A percentile compares a stretch with the other conserved stretches of the same genome.
Evolutionary conservation across 495 filamentous ascomycete species (phyloP).

Genomic region (Recurvomyces mirabilis): DNA sequence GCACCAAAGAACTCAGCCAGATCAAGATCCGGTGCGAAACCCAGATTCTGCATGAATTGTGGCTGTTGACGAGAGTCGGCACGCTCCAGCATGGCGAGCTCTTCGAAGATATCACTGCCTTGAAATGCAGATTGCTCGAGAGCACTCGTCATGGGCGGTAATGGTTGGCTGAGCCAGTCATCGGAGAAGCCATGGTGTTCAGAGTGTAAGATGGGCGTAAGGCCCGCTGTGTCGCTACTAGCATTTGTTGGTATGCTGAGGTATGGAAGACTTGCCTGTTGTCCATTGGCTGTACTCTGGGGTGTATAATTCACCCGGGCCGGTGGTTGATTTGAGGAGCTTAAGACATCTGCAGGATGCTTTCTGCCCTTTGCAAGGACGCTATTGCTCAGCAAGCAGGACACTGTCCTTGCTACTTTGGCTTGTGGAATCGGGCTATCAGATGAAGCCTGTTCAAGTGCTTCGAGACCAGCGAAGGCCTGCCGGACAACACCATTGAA

Average conservation of each 20-base stretch:
- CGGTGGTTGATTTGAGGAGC: background rate
- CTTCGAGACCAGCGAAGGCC: background rate
- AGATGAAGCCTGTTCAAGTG: background rate
- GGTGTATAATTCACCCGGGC: background rate
- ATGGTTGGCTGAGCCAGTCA: background rate
- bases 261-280: background rate
- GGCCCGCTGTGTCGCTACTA: background rate
- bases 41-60: conserved; percentile 32
- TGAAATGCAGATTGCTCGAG: too few relatives aligned
- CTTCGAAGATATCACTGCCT: conserved; percentile 32
- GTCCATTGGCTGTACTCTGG: too few relatives aligned
- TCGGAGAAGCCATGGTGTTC: background rate
- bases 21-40: conserved; percentile 34
- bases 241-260: background rate
- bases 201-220: background rate
- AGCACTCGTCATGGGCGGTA: background rate
- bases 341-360: background rate
- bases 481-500: conserved; percentile 46
- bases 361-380: background rate
- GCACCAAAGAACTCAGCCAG: conserved; percentile 23
- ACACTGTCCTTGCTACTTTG: conserved; percentile 3
- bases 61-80: conserved; percentile 19
- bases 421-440: background rate
- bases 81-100: conserved; percentile 23
- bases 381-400: background rate